Evolutionary conservation across 164 flowering plant genomes (phyloP).

Genomic region (Liquidambar formosana): DNA sequence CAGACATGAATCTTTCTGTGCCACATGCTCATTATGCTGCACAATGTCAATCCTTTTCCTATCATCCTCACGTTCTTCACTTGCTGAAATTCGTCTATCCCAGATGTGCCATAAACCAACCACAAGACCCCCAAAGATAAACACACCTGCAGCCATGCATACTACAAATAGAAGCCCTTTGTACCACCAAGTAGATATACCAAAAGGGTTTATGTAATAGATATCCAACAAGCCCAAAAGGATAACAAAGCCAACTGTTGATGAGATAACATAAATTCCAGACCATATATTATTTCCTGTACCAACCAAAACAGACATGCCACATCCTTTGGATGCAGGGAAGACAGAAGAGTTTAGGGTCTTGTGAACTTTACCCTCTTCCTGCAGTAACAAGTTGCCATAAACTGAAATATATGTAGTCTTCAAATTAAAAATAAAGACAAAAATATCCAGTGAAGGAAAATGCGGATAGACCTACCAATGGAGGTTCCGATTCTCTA

Average conservation of each 20-base stretch:
- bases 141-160: slow-evolving; percentile 67
- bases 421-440: not conserved
- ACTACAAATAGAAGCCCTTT: slow-evolving; percentile 64
- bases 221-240: slow-evolving; percentile 41
- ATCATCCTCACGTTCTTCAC: slow-evolving; percentile 27
- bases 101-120: slow-evolving; percentile 66
- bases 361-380: slow-evolving; percentile 51
- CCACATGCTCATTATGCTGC: slow-evolving; percentile 10
- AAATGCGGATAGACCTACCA: slow-evolving; percentile 40
- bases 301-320: slow-evolving; percentile 81
- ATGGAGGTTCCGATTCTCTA: slow-evolving; percentile 67
- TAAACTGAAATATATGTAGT: not conserved
- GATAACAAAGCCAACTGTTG: slow-evolving; percentile 61
- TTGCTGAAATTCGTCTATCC: slow-evolving; percentile 37
- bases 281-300: slow-evolving; percentile 80
- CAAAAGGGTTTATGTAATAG: slow-evolving; percentile 58
- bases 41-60: slow-evolving; percentile 10
- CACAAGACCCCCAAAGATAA: slow-evolving; percentile 74
- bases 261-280: slow-evolving; percentile 56
- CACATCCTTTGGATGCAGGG: slow-evolving; percentile 31
- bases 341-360: slow-evolving; percentile 24
- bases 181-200: slow-evolving; percentile 63
- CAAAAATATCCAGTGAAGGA: not conserved
- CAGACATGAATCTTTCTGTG: slow-evolving; percentile 10
- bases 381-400: slow-evolving; percentile 42